Evolutionary conservation across 1,284 basidiomycete genomes (phyloP).

Genomic region (Ustilago trichophora): DNA sequence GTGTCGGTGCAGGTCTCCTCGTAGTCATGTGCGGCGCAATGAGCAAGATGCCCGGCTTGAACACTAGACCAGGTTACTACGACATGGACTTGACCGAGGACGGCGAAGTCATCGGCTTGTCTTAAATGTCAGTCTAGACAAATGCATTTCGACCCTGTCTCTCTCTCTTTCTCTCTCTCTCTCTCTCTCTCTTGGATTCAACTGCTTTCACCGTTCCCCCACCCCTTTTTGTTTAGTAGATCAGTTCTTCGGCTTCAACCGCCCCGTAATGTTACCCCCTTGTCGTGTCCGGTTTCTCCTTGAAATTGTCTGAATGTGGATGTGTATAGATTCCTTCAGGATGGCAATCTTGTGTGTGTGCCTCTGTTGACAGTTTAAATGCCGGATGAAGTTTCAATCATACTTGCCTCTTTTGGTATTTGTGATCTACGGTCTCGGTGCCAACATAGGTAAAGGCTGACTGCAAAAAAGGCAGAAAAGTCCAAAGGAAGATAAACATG

Average conservation of each 20-base stretch:
- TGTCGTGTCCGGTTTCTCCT: neutral
- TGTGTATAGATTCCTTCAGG: neutral
- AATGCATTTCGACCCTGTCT: neutral
- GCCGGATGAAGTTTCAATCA: too few species aligned
- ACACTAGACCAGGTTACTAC: conserved; percentile 80
- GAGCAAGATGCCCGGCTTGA: conserved; percentile 97
- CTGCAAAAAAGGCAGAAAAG: too few species aligned
- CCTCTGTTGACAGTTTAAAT: too few species aligned
- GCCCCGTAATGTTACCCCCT: conserved; percentile 8
- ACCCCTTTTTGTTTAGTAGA: neutral
- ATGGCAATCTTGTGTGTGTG: too few species aligned
- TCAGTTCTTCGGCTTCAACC: conserved; percentile 8
- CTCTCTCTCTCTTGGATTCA: conserved; percentile 3
- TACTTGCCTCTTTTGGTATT: too few species aligned
- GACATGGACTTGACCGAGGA: conserved; percentile 64
- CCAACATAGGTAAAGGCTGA: too few species aligned
- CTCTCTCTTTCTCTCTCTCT: neutral
- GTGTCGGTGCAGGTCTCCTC: conserved; percentile 93
- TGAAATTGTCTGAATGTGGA: neutral
- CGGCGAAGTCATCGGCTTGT: conserved; percentile 67
- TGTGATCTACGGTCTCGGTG: too few species aligned
- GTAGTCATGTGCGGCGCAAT: conserved; percentile 76
- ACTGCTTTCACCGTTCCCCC: conserved; percentile 12
- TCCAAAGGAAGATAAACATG: too few species aligned
- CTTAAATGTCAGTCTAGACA: too few species aligned